phyloP scores from a whole-genome alignment of 306 rosid genomes.

The Pterocarpus santalinus region DNA sequence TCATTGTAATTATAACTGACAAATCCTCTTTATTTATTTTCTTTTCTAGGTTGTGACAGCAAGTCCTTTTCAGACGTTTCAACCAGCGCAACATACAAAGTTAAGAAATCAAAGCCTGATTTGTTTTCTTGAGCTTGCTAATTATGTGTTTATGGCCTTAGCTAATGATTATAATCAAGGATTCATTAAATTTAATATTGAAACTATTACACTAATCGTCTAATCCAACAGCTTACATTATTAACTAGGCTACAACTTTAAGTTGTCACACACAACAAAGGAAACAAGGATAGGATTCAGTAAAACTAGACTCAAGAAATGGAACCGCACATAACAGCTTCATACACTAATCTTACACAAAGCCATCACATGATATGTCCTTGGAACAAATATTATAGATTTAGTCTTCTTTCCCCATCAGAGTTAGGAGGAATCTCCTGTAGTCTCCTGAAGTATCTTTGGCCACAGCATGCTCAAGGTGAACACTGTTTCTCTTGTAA shows the following conservation, averaged over 20 bases:
- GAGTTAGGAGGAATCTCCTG: conserved; percentile 74
- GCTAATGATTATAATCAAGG: background rate
- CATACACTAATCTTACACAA: background rate
- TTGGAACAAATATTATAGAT: background rate
- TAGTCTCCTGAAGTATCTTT: conserved; percentile 78
- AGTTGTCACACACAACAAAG: background rate
- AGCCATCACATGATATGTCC: background rate
- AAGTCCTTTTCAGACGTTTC: background rate
- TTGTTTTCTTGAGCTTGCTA: conserved; percentile 8
- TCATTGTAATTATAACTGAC: background rate
- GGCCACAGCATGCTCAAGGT: conserved; percentile 72
- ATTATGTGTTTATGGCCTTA: background rate
- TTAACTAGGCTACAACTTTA: background rate
- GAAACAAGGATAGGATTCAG: background rate
- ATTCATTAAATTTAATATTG: background rate
- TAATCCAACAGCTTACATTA: background rate
- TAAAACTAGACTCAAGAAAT: background rate
- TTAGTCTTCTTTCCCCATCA: conserved; percentile 64
- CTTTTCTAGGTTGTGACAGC: background rate
- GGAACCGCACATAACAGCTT: background rate
- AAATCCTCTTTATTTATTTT: background rate
- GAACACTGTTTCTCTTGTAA: conserved; percentile 79
- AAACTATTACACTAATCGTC: background rate
- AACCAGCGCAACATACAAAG: background rate
- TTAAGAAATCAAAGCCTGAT: background rate